Conservation (phyloP, 1,139 yeast genomes). For the Pichiaceae sp. region DNA sequence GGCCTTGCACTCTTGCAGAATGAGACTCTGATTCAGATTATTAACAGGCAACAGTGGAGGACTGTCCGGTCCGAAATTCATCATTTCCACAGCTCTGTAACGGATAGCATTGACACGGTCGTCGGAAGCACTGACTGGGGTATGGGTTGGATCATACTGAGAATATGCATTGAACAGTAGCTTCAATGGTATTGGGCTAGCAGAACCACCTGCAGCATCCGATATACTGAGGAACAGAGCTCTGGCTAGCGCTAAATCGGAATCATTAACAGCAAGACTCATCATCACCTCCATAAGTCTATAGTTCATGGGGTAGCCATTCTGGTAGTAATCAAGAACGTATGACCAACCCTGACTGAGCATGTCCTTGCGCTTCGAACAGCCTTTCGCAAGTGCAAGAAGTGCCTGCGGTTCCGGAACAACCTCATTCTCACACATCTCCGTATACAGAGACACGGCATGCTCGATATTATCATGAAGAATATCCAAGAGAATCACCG, state of each 20-base stretch:
- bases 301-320: constrained; percentile 40
- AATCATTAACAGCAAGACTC: constrained; percentile 66
- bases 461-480: constrained; percentile 56
- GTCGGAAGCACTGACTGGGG: constrained; percentile 28
- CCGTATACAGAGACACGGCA: constrained; percentile 70
- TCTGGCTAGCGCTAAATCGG: constrained; percentile 68
- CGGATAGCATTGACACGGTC: constrained; percentile 23
- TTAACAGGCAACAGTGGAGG: constrained; percentile 67
- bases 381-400: constrained; percentile 65
- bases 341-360: constrained; percentile 67
- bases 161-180: constrained; percentile 52
- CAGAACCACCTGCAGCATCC: constrained; percentile 19
- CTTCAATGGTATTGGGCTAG: constrained; percentile 40
- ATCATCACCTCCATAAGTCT: constrained; percentile 61
- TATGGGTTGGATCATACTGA: constrained; percentile 17
- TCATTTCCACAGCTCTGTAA: constrained; percentile 17
- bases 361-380: constrained; percentile 45
- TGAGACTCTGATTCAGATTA: constrained; percentile 30
- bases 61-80: constrained; percentile 22
- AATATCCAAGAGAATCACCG: constrained; percentile 60
- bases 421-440: constrained; percentile 37
- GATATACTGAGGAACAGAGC: constrained; percentile 43
- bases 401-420: constrained; percentile 25
- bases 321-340: constrained; percentile 55
- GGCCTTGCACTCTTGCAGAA: constrained; percentile 73